Evolutionary conservation across 2,329 filamentous ascomycete genomes (phyloP), one percentile per base, ranked within the genome.

Genomic region (Colletotrichum musae): DNA sequence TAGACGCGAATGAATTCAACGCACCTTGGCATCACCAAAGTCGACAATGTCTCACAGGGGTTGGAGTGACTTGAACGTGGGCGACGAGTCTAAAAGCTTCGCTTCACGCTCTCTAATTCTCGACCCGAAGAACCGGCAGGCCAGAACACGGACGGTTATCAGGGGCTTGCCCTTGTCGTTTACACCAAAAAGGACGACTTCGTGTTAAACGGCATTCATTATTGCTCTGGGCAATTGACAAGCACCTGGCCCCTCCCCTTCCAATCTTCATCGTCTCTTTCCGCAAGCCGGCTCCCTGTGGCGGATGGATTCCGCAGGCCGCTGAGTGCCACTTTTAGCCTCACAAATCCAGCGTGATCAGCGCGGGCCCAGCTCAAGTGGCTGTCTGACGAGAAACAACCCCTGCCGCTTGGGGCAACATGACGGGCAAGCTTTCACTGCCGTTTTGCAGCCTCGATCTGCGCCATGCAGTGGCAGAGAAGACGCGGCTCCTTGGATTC

Each of bases 381-480:
- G 62, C 62, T 69, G 56, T 69, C 36, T 69, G 45, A 48, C 39
- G 56, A 66, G 51, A 57, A 65, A 61, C 39, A 51, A 51, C 56
- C 62, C 43, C 54, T 56, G 54, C 56, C 51, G 36, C 51, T 60
- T 51, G 21, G 52, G 66, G 62, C 32, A 60, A 28, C 50, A 69
- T 48, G 43, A 41, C 56, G 28, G 47, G 26, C 41, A 57, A 57
- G 56, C 45, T 57, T 51, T 26, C 43, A 61, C 48, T 57, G 57
- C 50, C 41, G 56, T 45, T 69, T 66, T 66, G 43, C 56, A 61
- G 56, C 62, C 24, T 59, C 62, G 39, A 58, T 50, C 48, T 63
- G 36, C 59, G 28, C 52, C 18, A 56, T 24, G 51, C 21, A 45
- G 39, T 39, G 41, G 18, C 28, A 60, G 32, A 18, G 6, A 18